phyloP scores from a whole-genome alignment of 345 rosid species.

The Bretschneidera sinensis region DNA sequence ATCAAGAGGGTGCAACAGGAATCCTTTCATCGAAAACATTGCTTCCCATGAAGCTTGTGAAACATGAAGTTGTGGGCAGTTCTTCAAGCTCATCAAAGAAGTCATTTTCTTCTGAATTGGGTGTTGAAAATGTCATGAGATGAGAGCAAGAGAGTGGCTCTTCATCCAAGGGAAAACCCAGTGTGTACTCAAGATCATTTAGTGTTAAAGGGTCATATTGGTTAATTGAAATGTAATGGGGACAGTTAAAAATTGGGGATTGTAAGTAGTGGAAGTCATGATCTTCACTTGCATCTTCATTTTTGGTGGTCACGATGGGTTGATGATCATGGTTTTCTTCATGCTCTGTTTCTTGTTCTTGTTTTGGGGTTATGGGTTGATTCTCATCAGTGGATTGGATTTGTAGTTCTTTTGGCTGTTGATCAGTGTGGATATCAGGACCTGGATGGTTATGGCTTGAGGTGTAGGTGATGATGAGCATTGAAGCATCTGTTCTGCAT shows the following conservation, averaged over 20 bases:
- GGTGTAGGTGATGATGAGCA: constrained; percentile 63
- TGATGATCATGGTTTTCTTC: constrained; percentile 8
- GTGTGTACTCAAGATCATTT: constrained; percentile 14
- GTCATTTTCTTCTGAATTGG: constrained; percentile 46
- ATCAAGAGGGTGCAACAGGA: constrained; percentile 56
- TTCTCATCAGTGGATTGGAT: background rate
- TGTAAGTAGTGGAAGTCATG: constrained; percentile 41
- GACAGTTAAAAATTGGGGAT: constrained; percentile 24
- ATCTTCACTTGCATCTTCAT: constrained; percentile 26
- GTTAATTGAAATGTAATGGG: constrained; percentile 32
- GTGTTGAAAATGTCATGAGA: constrained; percentile 23
- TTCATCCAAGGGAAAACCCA: constrained; percentile 40
- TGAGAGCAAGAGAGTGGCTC: constrained; percentile 36
- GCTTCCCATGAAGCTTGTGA: constrained; percentile 38
- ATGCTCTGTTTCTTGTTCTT: constrained; percentile 8
- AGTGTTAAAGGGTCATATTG: constrained; percentile 33
- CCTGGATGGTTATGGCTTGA: constrained; percentile 61
- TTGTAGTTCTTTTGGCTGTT: constrained; percentile 10
- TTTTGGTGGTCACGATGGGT: constrained; percentile 1
- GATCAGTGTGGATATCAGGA: constrained; percentile 27
- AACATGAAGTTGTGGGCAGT: constrained; percentile 42
- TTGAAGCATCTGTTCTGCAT: constrained; percentile 62
- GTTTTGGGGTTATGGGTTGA: constrained; percentile 12
- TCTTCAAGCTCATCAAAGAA: constrained; percentile 80
- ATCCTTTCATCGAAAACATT: constrained; percentile 54